phyloP scores from a whole-genome alignment of 257 asterid genomes.

The Ilex asprella region DNA sequence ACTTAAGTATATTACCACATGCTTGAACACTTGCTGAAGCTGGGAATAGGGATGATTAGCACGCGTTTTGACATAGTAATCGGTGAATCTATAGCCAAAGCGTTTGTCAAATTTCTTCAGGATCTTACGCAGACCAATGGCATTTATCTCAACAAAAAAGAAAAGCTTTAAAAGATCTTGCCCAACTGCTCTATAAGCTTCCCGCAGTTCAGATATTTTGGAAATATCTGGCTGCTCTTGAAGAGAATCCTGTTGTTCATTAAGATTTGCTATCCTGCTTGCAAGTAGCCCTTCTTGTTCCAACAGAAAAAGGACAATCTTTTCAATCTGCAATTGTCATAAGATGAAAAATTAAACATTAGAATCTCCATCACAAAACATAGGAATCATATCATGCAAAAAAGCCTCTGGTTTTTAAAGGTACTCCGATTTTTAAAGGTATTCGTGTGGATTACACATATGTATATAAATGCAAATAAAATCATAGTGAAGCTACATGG shows the following conservation, averaged over 20 bases:
- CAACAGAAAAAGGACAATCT: conserved; percentile 81
- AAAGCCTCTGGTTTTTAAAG: too few species aligned
- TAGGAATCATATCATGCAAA: too few species aligned
- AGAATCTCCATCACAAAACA: too few species aligned
- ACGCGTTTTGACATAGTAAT: conserved; percentile 91
- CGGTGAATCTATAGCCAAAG: conserved; percentile 79
- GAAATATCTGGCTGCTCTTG: conserved; percentile 80
- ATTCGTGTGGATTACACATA: too few species aligned
- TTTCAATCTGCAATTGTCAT: conserved; percentile 67
- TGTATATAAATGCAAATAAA: too few species aligned
- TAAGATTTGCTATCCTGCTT: conserved; percentile 61
- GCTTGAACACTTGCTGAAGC: conserved; percentile 97
- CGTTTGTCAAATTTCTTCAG: conserved; percentile 95
- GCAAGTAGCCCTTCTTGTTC: conserved; percentile 92
- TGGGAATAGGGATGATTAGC: conserved; percentile 99
- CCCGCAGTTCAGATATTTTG: conserved; percentile 69
- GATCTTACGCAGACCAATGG: conserved; percentile 84
- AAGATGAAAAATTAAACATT: background rate
- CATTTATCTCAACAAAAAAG: conserved; percentile 81
- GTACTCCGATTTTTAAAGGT: too few species aligned
- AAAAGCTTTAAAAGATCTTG: conserved; percentile 83
- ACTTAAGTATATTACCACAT: conserved; percentile 67
- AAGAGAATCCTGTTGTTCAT: conserved; percentile 57
- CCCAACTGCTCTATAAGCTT: conserved; percentile 80
- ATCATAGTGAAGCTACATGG: too few species aligned